Conservation (phyloP, 2,329 filamentous ascomycete species). For the Atkinsonella texensis region DNA sequence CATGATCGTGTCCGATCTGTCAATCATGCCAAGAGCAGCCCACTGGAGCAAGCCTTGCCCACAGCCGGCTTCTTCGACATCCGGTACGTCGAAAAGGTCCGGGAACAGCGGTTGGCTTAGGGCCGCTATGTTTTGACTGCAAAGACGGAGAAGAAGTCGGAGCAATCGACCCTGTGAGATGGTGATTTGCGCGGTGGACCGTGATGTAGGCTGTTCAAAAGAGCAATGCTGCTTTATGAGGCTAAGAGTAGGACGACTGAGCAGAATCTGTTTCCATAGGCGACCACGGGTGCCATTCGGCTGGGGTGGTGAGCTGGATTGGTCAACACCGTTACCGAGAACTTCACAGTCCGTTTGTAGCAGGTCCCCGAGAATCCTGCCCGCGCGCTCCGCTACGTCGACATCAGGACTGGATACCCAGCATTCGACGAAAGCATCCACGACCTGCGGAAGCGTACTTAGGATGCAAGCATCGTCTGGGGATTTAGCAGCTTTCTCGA, state of each 20-base stretch:
- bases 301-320: not conserved
- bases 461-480: slow-evolving; percentile 39
- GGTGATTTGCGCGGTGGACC: slow-evolving; percentile 27
- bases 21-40: slow-evolving; percentile 39
- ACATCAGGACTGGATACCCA: slow-evolving; percentile 44
- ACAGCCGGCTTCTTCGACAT: slow-evolving; percentile 10
- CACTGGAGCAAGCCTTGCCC: slow-evolving; percentile 36
- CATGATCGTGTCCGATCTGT: slow-evolving; percentile 36
- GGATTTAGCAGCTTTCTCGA: slow-evolving; percentile 40
- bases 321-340: slow-evolving; percentile 10
- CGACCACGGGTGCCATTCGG: slow-evolving; percentile 30
- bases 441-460: slow-evolving; percentile 33
- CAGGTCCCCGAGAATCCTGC: slow-evolving; percentile 37
- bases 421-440: slow-evolving; percentile 34
- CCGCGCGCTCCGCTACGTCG: slow-evolving; percentile 42
- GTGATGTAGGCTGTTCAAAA: slow-evolving; percentile 14
- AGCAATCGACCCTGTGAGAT: slow-evolving; percentile 42
- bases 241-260: slow-evolving; percentile 30
- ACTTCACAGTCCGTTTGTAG: slow-evolving; percentile 42
- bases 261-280: slow-evolving; percentile 42
- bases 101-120: slow-evolving; percentile 26
- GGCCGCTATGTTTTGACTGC: slow-evolving; percentile 31
- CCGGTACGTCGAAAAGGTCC: slow-evolving; percentile 18
- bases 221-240: slow-evolving; percentile 27
- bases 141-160: slow-evolving; percentile 37